Percentiles rank a stretch among this genome's conserved stretches.
Evolutionary conservation across 139 green algal species (phyloP).

Genomic region (Choricystis sp.): DNA sequence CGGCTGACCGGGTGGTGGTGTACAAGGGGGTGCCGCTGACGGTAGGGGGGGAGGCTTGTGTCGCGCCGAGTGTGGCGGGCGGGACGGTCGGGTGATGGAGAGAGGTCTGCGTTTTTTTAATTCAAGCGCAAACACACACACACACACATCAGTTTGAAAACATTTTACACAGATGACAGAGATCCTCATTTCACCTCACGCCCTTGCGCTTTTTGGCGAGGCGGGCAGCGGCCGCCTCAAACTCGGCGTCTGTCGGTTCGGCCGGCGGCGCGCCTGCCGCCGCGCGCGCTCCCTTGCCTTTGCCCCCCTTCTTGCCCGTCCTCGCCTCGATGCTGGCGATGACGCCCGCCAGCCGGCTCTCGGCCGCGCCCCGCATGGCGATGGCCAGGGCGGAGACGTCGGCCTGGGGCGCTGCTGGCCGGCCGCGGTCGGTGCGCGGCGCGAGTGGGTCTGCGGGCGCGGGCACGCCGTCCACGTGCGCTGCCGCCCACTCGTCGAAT

Average conservation of each 20-base stretch:
- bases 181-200: neutral
- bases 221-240: slow-evolving; percentile 10
- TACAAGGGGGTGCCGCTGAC: neutral
- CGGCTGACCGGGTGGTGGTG: neutral
- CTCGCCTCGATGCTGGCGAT: neutral
- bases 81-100: neutral
- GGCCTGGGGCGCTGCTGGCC: neutral
- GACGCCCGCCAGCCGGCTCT: neutral
- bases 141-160: too few relatives aligned
- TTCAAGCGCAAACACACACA: too few relatives aligned
- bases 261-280: neutral
- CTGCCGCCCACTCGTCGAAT: slow-evolving; percentile 30
- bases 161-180: too few relatives aligned
- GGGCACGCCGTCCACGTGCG: neutral
- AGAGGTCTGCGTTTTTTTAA: neutral
- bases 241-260: slow-evolving; percentile 22
- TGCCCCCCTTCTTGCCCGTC: neutral
- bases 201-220: neutral
- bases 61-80: neutral
- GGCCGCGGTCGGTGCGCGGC: neutral
- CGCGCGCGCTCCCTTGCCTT: neutral
- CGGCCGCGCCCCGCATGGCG: neutral
- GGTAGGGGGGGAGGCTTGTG: neutral
- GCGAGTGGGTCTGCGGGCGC: neutral
- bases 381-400: neutral